Conservation (phyloP, 2,329 filamentous ascomycete genomes). For the Microdochium bolleyi region DNA sequence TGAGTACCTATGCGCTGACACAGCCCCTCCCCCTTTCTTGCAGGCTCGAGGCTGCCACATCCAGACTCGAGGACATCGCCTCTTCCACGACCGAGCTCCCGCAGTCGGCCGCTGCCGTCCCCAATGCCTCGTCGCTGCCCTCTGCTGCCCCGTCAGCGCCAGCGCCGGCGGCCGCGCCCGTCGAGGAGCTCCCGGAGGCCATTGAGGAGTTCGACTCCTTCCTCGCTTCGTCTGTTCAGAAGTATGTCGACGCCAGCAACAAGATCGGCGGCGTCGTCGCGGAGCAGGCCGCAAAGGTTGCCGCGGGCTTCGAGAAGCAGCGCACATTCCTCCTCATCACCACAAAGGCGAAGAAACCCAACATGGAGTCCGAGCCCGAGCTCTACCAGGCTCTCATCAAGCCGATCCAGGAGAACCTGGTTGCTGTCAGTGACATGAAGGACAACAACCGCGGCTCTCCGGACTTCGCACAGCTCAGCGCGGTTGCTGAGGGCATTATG, state of each 20-base stretch:
- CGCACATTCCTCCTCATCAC: slow-evolving; percentile 82
- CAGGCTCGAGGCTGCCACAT: slow-evolving; percentile 95
- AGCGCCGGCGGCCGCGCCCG: slow-evolving; percentile 24
- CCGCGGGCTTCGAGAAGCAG: slow-evolving; percentile 70
- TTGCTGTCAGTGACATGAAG: slow-evolving; percentile 70
- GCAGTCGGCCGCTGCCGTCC: slow-evolving; percentile 38
- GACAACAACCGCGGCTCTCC: slow-evolving; percentile 71
- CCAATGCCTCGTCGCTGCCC: slow-evolving; percentile 27
- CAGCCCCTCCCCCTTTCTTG: slow-evolving; percentile 38
- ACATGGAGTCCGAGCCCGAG: slow-evolving; percentile 54
- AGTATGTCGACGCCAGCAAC: slow-evolving; percentile 71
- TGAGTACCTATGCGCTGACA: slow-evolving; percentile 97
- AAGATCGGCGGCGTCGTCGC: slow-evolving; percentile 70
- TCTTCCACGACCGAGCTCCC: slow-evolving; percentile 59
- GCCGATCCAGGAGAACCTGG: slow-evolving; percentile 76
- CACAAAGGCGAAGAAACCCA: slow-evolving; percentile 87
- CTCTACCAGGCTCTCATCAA: slow-evolving; percentile 72
- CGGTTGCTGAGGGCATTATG: slow-evolving; percentile 84
- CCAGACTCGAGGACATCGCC: slow-evolving; percentile 92
- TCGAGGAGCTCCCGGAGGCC: slow-evolving; percentile 61
- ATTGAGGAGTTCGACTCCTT: slow-evolving; percentile 84
- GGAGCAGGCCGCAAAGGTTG: slow-evolving; percentile 59
- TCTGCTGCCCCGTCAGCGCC: slow-evolving; percentile 14
- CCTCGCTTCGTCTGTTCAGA: slow-evolving; percentile 64
- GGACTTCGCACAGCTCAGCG: slow-evolving; percentile 73